These are phyloP conservation scores for Backusella morwellensis DNA, from an alignment of 192 early-diverging fungal genomes.

Conservation along the genomic window DNA sequence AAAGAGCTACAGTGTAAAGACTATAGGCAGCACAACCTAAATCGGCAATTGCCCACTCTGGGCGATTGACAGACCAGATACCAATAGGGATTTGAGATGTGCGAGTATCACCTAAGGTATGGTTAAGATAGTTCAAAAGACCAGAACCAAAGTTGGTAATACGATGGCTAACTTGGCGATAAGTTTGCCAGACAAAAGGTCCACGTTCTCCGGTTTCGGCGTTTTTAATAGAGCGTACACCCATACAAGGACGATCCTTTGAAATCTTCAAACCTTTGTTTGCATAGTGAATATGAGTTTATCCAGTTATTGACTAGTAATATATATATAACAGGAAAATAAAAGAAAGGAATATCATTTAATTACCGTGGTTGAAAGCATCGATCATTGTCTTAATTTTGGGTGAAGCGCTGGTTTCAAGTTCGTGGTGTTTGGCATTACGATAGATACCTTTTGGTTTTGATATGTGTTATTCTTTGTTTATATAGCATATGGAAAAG, in stretches of 20 bases:
- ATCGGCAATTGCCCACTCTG: slow-evolving; percentile 76
- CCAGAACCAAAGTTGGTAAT: slow-evolving; percentile 68
- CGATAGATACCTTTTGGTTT: slow-evolving; percentile 42
- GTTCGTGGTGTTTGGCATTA: slow-evolving; percentile 31
- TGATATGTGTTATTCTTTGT: neutral
- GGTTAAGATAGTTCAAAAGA: slow-evolving; percentile 59
- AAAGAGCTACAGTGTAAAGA: slow-evolving; percentile 72
- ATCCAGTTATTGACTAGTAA: neutral
- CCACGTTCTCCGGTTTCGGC: slow-evolving; percentile 59
- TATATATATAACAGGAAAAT: neutral
- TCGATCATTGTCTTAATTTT: slow-evolving; percentile 52
- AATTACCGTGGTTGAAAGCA: slow-evolving; percentile 44
- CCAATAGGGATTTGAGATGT: slow-evolving; percentile 44
- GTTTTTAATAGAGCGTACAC: slow-evolving; percentile 57
- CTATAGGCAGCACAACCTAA: slow-evolving; percentile 64
- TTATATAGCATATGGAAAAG: neutral
- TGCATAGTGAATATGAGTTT: neutral
- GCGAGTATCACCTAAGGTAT: slow-evolving; percentile 23
- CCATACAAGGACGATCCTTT: slow-evolving; percentile 59
- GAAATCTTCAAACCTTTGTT: slow-evolving; percentile 49
- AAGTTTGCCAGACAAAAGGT: slow-evolving; percentile 71
- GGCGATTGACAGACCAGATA: slow-evolving; percentile 73
- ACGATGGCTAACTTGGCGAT: slow-evolving; percentile 58
- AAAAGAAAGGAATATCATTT: neutral
- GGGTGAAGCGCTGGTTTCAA: slow-evolving; percentile 39